Evolutionary conservation across 1,284 basidiomycete species (phyloP).

Genomic region (Naganishia albida): DNA sequence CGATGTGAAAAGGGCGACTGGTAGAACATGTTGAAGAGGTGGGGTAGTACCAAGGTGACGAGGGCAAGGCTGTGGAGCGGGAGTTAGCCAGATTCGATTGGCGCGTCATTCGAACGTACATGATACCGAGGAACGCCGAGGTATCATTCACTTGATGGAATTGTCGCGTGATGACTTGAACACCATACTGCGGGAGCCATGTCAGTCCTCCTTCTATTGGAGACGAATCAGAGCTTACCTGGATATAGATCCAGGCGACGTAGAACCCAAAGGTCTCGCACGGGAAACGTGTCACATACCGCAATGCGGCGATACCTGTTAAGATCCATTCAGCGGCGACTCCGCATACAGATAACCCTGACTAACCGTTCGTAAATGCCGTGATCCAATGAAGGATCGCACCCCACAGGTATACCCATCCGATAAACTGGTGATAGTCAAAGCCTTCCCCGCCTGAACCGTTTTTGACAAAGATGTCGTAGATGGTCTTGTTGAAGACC

Average conservation of each 20-base stretch:
- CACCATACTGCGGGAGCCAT: constrained; percentile 65
- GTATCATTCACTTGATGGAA: constrained; percentile 59
- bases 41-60: constrained; percentile 70
- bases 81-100: neutral
- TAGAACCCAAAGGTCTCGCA: constrained; percentile 95
- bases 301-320: constrained; percentile 58
- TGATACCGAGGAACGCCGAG: constrained; percentile 68
- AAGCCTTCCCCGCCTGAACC: constrained; percentile 57
- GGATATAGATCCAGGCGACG: constrained; percentile 72
- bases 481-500: constrained; percentile 88
- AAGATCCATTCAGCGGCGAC: neutral
- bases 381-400: constrained; percentile 90
- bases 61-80: constrained; percentile 63
- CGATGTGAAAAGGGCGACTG: constrained; percentile 68
- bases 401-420: constrained; percentile 91
- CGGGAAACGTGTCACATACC: constrained; percentile 84
- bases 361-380: constrained; percentile 76
- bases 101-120: constrained; percentile 39
- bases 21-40: constrained; percentile 70
- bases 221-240: constrained; percentile 32
- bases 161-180: constrained; percentile 77
- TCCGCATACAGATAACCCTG: neutral
- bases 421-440: constrained; percentile 80
- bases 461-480: constrained; percentile 64
- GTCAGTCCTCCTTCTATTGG: neutral